Evolutionary conservation across 352 stramenopile genomes (phyloP), one percentile per base, ranked within the genome.

Genomic region (Phytophthora kernoviae): DNA sequence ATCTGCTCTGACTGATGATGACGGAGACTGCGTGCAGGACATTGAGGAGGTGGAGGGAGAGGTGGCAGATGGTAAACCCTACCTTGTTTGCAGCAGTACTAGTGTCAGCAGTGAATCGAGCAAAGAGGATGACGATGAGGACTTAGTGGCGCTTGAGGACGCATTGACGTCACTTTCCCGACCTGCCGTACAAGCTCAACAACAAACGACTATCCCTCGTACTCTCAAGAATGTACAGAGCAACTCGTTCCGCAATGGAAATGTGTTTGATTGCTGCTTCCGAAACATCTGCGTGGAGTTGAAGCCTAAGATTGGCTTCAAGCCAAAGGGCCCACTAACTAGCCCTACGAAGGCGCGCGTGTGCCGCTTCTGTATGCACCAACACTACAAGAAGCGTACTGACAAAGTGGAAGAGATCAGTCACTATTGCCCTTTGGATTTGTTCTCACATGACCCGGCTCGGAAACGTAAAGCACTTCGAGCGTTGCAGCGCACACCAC

Each of bases 321-420:
- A 93, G 32, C 81, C 84, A 0, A 76, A 76, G 6, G 72, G 81
- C 0, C 44, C 61, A n/a, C 65, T 91, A 26, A 64, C 90, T 4
- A 74, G 85, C 2, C 70, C 78, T 14, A 67, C 79, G 6, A 93
- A 93, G 64, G 69, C 77, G 27, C 54, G 65, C 10, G 79, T 87
- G 11, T 93, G 87, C 42, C 84, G 86, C 15, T 96, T 96, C 55
- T 94, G 83, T 57, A 95, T 96, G 87, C 88, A 96, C 68, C 88
- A 96, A 49, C 81, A 92, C 50, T 91, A 90, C 67, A 95, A 96
- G 71, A 75, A 78, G 26, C 53, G 62, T 10, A 61, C 76, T 18
- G 84, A 79, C 39, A 94, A 95, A 46, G 78, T 95, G 21, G 80
- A 91, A 39, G 78, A 90, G 51, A 79, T 91, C 52, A 96, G 88